Evolutionary conservation across 805 yeast genomes (phyloP).

Genomic region (Spathaspora boniae): DNA sequence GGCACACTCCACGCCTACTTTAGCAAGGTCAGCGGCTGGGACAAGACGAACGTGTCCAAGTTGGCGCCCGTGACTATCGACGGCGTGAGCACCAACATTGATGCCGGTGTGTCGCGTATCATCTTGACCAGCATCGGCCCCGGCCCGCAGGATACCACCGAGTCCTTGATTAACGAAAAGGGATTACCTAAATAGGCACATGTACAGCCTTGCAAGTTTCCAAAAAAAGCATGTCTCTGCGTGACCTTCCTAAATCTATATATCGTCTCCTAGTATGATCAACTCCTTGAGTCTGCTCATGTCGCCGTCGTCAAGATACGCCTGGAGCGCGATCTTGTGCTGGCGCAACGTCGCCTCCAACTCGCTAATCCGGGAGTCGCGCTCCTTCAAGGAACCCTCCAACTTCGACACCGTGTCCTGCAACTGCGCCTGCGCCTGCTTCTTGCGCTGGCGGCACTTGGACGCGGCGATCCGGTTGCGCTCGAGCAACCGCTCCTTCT

Average conservation of each 20-base stretch:
- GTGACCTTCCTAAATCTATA: constrained; percentile 1
- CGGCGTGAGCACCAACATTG: constrained; percentile 48
- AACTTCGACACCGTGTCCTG: constrained; percentile 56
- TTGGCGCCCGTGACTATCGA: constrained; percentile 26
- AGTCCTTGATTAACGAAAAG: constrained; percentile 51
- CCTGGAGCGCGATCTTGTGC: constrained; percentile 18
- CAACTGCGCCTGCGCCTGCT: constrained; percentile 63
- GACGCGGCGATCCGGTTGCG: constrained; percentile 67
- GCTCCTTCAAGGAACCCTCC: constrained; percentile 39
- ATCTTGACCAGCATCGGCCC: constrained; percentile 84
- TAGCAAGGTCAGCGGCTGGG: constrained; percentile 68
- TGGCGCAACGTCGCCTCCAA: constrained; percentile 17
- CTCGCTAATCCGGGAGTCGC: constrained; percentile 16
- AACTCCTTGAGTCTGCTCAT: constrained; percentile 9
- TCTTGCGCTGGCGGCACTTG: constrained; percentile 65
- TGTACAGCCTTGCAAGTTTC: no score
- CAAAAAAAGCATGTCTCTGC: no score
- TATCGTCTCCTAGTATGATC: not conserved
- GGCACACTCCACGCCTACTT: constrained; percentile 65
- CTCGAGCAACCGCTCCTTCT: constrained; percentile 57
- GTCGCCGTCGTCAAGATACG: constrained; percentile 13
- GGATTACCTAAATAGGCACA: constrained; percentile 54
- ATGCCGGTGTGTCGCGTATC: constrained; percentile 74
- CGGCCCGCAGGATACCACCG: constrained; percentile 69
- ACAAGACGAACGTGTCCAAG: constrained; percentile 19